Percentiles rank a stretch among this genome's conserved stretches.
Conservation (phyloP, 2,329 filamentous ascomycete genomes). For the Herpotrichia juniperi region DNA sequence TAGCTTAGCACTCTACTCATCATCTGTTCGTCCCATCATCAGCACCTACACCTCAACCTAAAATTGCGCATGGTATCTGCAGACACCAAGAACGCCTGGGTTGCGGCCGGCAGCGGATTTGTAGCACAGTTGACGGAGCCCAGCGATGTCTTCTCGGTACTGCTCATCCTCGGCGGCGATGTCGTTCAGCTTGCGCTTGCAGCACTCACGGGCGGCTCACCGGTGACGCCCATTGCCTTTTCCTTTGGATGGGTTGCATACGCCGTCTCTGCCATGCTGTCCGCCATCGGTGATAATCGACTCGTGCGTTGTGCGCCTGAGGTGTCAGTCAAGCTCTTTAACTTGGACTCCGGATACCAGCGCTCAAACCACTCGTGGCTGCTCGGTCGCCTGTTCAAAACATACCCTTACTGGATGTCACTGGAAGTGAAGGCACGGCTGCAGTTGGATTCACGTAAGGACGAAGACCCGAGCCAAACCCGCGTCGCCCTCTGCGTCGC, state of each 20-base stretch:
- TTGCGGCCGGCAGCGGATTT: background rate
- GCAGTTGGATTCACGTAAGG: background rate
- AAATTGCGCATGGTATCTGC: background rate
- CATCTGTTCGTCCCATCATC: background rate
- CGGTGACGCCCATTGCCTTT: conserved; percentile 15
- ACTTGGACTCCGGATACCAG: background rate
- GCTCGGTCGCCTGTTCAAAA: conserved; percentile 6
- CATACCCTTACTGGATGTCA: background rate
- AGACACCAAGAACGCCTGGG: background rate
- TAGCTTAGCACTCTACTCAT: background rate
- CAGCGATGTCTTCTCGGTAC: conserved; percentile 10
- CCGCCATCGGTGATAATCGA: background rate
- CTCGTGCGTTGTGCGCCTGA: background rate
- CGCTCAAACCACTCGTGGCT: conserved; percentile 6
- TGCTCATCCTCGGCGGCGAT: conserved; percentile 10
- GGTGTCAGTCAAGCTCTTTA: conserved; percentile 6
- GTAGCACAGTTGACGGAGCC: conserved; percentile 12
- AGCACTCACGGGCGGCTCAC: conserved; percentile 13
- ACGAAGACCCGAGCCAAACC: too few species aligned
- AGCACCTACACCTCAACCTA: background rate
- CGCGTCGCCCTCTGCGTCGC: conserved; percentile 1
- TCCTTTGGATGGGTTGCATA: conserved; percentile 17
- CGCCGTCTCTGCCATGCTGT: conserved; percentile 4
- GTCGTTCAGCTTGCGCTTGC: conserved; percentile 8
- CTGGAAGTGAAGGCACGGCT: background rate